Evolutionary conservation across 148 eudicot genomes (phyloP).

Genomic region (Selenicereus undatus): DNA sequence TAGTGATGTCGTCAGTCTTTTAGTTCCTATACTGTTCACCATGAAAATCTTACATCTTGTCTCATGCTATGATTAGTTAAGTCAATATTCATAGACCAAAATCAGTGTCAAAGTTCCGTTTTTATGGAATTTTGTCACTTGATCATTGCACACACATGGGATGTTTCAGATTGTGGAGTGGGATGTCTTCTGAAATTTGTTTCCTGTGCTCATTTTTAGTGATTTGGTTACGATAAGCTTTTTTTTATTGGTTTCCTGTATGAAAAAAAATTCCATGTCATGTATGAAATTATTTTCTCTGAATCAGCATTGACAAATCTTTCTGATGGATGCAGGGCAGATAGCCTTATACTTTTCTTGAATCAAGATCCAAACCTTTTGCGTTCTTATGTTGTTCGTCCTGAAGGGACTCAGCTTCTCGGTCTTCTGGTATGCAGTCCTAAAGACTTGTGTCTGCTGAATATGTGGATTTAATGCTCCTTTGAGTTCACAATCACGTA

Average conservation of each 20-base stretch:
- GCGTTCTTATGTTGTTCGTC: constrained; percentile 74
- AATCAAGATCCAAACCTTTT: constrained; percentile 88
- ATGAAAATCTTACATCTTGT: background rate
- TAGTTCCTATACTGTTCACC: background rate
- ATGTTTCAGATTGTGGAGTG: background rate
- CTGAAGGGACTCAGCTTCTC: constrained; percentile 72
- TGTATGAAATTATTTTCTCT: background rate
- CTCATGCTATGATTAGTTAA: background rate
- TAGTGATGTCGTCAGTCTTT: constrained; percentile 28
- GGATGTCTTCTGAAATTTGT: background rate
- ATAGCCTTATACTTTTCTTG: constrained; percentile 76
- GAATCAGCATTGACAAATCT: constrained; percentile 22
- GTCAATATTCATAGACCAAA: background rate
- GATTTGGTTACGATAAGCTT: background rate
- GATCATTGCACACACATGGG: background rate
- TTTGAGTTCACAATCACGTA: background rate
- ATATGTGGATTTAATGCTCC: background rate
- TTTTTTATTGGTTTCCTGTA: background rate
- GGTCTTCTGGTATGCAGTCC: constrained; percentile 79
- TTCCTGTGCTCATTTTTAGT: background rate
- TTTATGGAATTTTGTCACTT: background rate
- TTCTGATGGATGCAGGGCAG: constrained; percentile 92
- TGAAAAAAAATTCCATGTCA: background rate
- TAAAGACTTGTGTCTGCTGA: background rate
- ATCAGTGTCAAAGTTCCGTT: background rate